A percentile compares a stretch with the other conserved stretches of the same genome.
phyloP scores from a whole-genome alignment of 2,329 filamentous ascomycete species.

The Stagonosporopsis tanaceti region DNA sequence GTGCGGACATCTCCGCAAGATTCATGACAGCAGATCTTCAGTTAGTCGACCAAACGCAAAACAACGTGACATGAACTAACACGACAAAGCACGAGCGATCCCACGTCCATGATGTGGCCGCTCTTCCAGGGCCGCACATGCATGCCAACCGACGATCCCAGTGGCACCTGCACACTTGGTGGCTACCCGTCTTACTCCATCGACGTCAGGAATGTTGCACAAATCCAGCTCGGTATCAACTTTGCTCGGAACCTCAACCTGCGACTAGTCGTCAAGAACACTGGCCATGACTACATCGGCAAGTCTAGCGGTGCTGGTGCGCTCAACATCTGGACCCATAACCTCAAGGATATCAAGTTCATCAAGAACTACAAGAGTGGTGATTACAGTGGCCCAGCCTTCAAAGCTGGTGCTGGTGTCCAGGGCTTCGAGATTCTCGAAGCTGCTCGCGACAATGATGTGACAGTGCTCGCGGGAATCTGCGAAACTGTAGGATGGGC shows the following conservation, averaged over 20 bases:
- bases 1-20: constrained; percentile 18
- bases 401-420: constrained; percentile 39
- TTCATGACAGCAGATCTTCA: constrained; percentile 23
- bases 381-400: constrained; percentile 30
- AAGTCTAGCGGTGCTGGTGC: constrained; percentile 36
- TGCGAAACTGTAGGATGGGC: constrained; percentile 17
- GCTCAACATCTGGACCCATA: constrained; percentile 41
- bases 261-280: constrained; percentile 31
- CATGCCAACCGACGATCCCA: constrained; percentile 24
- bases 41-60: constrained; percentile 1
- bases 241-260: constrained; percentile 27
- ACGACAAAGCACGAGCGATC: constrained; percentile 23
- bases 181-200: constrained; percentile 28
- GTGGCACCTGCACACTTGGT: constrained; percentile 23
- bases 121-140: constrained; percentile 38
- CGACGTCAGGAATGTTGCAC: constrained; percentile 25
- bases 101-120: constrained; percentile 37
- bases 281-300: constrained; percentile 30
- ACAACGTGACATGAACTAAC: too few relatives aligned
- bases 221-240: constrained; percentile 27
- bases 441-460: constrained; percentile 23
- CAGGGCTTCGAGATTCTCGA: constrained; percentile 29
- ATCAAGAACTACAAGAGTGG: constrained; percentile 20
- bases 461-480: constrained; percentile 35
- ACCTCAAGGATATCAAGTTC: constrained; percentile 32